Percentiles rank a stretch among this genome's conserved stretches.
Evolutionary conservation across 148 eudicot genomes (phyloP).

Genomic region (Fagopyrum esculentum): DNA sequence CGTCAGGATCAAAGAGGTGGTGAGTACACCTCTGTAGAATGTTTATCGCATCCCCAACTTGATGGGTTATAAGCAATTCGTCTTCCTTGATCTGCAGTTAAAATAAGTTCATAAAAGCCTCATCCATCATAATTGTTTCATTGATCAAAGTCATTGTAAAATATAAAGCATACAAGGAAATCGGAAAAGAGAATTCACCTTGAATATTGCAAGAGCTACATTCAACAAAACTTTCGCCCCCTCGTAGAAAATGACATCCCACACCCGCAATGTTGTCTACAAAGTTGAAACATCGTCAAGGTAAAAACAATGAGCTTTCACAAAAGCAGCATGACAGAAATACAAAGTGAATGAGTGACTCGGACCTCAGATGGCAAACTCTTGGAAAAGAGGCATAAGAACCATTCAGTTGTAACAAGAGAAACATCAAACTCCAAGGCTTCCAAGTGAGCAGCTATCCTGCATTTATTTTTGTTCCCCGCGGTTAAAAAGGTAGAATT

Average conservation of each 20-base stretch:
- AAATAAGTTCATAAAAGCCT: background rate
- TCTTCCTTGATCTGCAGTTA: constrained; percentile 90
- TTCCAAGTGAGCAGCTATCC: constrained; percentile 89
- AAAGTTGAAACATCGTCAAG: background rate
- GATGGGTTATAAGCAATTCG: constrained; percentile 57
- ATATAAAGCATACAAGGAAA: background rate
- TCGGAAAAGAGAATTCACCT: constrained; percentile 33
- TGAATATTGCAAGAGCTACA: constrained; percentile 91
- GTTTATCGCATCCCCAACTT: constrained; percentile 81
- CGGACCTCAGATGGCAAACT: constrained; percentile 98
- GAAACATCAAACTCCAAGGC: constrained; percentile 87
- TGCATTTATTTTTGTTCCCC: constrained; percentile 29
- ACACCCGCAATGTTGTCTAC: constrained; percentile 94
- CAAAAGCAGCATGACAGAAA: background rate
- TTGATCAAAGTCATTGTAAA: background rate
- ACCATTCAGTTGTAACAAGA: constrained; percentile 96
- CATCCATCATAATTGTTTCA: background rate
- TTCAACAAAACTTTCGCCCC: constrained; percentile 83
- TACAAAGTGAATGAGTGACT: background rate
- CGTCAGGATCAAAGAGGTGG: constrained; percentile 95
- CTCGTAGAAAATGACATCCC: constrained; percentile 96
- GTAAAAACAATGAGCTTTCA: background rate
- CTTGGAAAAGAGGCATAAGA: constrained; percentile 89
- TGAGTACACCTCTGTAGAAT: constrained; percentile 80
- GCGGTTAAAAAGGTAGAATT: background rate